Evolutionary conservation across 352 stramenopile species (phyloP), one percentile per base, ranked within the genome.

Genomic region (Globisporangium uncinulatum): DNA sequence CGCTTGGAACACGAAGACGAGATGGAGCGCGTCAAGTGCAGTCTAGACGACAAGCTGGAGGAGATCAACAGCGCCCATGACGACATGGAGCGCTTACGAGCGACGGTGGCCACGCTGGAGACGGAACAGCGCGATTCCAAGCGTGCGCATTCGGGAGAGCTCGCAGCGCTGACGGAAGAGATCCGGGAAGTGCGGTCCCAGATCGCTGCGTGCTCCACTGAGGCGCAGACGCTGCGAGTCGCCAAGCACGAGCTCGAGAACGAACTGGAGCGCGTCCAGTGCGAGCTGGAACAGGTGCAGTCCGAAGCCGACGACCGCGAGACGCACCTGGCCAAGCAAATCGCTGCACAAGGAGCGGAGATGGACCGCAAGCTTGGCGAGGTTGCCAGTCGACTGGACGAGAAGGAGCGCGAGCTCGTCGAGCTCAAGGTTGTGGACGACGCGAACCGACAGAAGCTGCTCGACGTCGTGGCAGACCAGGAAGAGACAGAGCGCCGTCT

Each of bases 401-500:
- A 48, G 4, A 61, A 63, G 67, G 37, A 83, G 70, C 32, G 57
- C 14, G 55, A 67, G 41, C 50, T 85, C 2, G 65, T 58, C 19
- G 57, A 75, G 31, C 65, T 65, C 11, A 78, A 75, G 36, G 49
- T 63, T 21, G 66, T 54, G 0, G 68, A 85, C 43, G 70, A 80
- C 29, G 9, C 45, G 11, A 79, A 65, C 43, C 74, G 70, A 15
- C 55, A 72, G 36, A 63, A 66, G 53, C 39, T 85, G 17, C 52
- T 78, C 15, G 70, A 75, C 15, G 67, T 83, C 57, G 71, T 75
- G 0, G 65, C 70, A 56, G 59, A 62, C 6, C 74, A 82, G 43
- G 71, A 79, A 42, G 70, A 76, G 19, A 70, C 78, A 58, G 70
- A 80, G 52, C 65, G 59, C 46, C 70, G 62, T 8, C 66, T 77